These are phyloP conservation scores for Cladophialophora chaetospira DNA, from an alignment of 2,329 filamentous ascomycete genomes.

Conservation along the genomic window DNA sequence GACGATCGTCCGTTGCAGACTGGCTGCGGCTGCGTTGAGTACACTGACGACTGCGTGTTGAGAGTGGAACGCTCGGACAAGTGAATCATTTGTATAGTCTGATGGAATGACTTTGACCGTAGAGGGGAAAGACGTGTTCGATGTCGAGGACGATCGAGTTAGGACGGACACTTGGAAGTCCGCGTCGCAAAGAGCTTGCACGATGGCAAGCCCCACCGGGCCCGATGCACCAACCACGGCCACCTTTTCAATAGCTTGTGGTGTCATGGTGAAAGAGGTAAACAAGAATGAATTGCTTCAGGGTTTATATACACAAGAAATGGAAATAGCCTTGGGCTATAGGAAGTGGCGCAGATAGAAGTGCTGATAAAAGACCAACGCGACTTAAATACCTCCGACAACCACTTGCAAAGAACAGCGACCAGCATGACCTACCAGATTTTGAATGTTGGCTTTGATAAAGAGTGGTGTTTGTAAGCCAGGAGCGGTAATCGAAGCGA, in stretches of 20 bases:
- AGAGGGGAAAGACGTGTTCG: conserved; percentile 28
- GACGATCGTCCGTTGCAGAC: conserved; percentile 37
- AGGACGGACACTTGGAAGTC: conserved; percentile 33
- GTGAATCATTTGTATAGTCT: conserved; percentile 33
- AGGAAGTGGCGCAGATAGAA: too few species aligned
- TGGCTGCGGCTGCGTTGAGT: conserved; percentile 14
- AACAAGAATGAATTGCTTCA: background rate
- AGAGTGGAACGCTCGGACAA: conserved; percentile 31
- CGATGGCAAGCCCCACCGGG: background rate
- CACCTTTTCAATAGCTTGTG: conserved; percentile 2
- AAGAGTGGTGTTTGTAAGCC: too few species aligned
- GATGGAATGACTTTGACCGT: conserved; percentile 30
- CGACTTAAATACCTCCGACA: too few species aligned
- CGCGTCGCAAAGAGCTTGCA: conserved; percentile 1
- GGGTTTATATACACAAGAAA: background rate
- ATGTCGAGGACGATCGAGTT: conserved; percentile 31
- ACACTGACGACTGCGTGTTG: conserved; percentile 34
- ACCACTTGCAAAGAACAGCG: too few species aligned
- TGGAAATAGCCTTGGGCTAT: too few species aligned
- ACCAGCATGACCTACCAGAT: too few species aligned
- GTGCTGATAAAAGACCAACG: too few species aligned
- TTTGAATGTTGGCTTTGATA: too few species aligned
- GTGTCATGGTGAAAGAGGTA: background rate
- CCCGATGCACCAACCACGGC: conserved; percentile 7
- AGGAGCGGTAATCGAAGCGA: too few species aligned